Evolutionary conservation across 2,329 filamentous ascomycete genomes (phyloP).

Genomic region (Lecanoromycetidae sp.): DNA sequence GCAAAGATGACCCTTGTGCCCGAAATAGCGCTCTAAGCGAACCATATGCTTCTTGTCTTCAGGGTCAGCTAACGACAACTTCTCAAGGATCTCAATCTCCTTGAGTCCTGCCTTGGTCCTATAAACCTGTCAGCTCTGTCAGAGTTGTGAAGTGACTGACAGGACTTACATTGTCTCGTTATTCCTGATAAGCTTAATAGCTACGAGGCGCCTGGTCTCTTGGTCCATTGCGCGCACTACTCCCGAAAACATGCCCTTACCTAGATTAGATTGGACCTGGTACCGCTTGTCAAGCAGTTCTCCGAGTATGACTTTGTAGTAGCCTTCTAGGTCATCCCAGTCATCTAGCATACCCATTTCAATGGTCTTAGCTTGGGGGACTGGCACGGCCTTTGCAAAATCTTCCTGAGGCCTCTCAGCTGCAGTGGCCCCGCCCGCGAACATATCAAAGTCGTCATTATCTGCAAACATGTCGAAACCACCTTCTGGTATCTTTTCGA

Average conservation of each 20-base stretch:
- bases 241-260: slow-evolving; percentile 91
- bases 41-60: slow-evolving; percentile 89
- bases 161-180: slow-evolving; percentile 67
- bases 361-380: slow-evolving; percentile 44
- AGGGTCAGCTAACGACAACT: slow-evolving; percentile 71
- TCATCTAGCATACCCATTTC: slow-evolving; percentile 75
- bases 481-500: slow-evolving; percentile 31
- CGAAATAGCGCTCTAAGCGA: slow-evolving; percentile 73
- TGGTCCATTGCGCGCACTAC: slow-evolving; percentile 82
- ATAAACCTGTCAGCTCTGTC: slow-evolving; percentile 16
- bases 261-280: slow-evolving; percentile 74
- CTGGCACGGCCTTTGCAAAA: slow-evolving; percentile 36
- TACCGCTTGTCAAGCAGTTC: slow-evolving; percentile 84
- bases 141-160: slow-evolving; percentile 16
- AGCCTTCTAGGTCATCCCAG: slow-evolving; percentile 86
- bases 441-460: slow-evolving; percentile 58
- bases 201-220: slow-evolving; percentile 63
- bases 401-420: slow-evolving; percentile 33
- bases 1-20: slow-evolving; percentile 89
- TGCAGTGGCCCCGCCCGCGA: slow-evolving; percentile 44
- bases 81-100: slow-evolving; percentile 84
- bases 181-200: slow-evolving; percentile 95
- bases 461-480: slow-evolving; percentile 54
- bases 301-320: slow-evolving; percentile 88
- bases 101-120: slow-evolving; percentile 78